Base-by-base conservation (phyloP, 257 asterid species). In the Parsonsia alboflavescens region DNA sequence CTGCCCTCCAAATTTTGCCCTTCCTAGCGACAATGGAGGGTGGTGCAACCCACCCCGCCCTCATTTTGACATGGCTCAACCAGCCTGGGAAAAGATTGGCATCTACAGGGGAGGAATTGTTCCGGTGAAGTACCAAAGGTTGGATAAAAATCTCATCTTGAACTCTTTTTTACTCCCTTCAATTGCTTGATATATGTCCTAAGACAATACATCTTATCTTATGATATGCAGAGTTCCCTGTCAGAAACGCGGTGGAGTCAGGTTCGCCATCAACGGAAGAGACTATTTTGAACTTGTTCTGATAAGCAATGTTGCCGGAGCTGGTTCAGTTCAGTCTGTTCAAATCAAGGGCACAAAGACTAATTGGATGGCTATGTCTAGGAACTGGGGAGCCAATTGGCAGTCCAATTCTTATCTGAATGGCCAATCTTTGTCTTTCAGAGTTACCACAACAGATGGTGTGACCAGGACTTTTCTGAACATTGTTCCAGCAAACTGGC, bases 361-460 rank as follows among this genome's bases (percentile, higher is more conserved):
- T 0, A 84, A 83, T 4, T 94, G 97, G 96, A 76, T 82, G 82
- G 2, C 92, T 4, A 89, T 92, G 97, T 85, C 97, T 1, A 85
- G 97, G 63, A 94, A 94, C 73, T 94, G 99, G 99, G 99, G 99
- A 15, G 93, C 87, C 3, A 94, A 92, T 81, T 94, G 99, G 99
- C 99, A 94, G 66, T 89, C 97, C 9, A 88, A 87, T 80, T 46
- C 83, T 10, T 89, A 50, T 67, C 95, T 94, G 4, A 86, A 86
- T 24, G 92, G 97, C 26, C 99, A 94, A 71, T 33, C 97, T 0
- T 24, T 94, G 16, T 94, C 99, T 17, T 92, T 94, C 76, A 82
- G 70, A 82, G 86, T 94, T 76, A 94, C 97, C 0, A 84, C 97
- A 0, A 77, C 82, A 0, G 99, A 94, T 79, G 99, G 97, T 54